Evolutionary conservation across 768 basidiomycete genomes (phyloP), one percentile per base, ranked within the genome.

Genomic region (Lactarius trivialis): DNA sequence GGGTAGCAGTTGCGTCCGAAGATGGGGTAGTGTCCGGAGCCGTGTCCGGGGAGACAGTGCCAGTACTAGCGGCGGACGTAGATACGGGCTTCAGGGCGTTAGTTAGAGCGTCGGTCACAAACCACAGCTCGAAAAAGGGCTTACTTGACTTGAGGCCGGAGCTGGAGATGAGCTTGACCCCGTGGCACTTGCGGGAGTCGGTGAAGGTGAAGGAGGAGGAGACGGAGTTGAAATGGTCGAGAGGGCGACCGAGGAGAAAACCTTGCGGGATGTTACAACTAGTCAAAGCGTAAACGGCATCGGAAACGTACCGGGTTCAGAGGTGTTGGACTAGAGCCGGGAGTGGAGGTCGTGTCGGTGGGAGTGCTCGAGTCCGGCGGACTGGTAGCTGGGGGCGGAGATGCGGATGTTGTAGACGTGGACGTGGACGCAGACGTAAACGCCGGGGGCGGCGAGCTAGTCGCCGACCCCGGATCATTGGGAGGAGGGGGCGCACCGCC

Each of bases 41-140:
- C 4, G 74, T 26, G n/a, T 43, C 53, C 43, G 30, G 24, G 0
- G 65, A 43, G 19, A n/a, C 4, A 8, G 50, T 37, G 14, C 12
- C 26, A 43, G 8, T 52, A n/a, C 68, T 65, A 30, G 75, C 62
- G 19, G 72, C 55, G 21, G 70, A 56, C 37, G 68, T 52, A 19
- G 67, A 60, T 3, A 66, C 53, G 39, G 70, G 52, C n/a, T 63
- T 56, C 28, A 7, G 4, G 36, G 67, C 65, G 43, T 64, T 56
- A 9, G 28, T 60, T 48, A 55, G 56, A 45, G 37, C 12, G 15
- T 33, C 64, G 9, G 55, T 33, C 34, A 56, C 11, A 17, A 36
- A n/a, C 41, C 28, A 51, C 49, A 24, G 17, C 54, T 33, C 19
- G 7, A 24, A 61, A 53, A 19, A 50, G 28, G 6, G 65, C 53